Conservation (phyloP, 805 yeast species). For the Kuraishia ogatae region DNA sequence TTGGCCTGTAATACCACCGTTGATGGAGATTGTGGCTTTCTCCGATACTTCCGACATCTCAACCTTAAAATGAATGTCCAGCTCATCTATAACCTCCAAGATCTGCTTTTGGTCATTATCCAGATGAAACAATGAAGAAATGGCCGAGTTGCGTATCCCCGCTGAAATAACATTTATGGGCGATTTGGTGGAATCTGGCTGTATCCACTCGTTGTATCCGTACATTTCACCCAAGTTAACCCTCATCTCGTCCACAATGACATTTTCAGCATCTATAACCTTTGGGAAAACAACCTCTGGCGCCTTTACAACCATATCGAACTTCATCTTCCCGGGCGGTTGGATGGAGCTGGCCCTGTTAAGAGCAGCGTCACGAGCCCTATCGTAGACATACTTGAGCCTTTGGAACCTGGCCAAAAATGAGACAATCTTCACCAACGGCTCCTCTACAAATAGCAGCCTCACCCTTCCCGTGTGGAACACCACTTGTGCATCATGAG, state of each 20-base stretch:
- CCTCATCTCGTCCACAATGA: slow-evolving; percentile 51
- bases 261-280: slow-evolving; percentile 29
- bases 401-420: slow-evolving; percentile 67
- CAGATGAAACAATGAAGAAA: slow-evolving; percentile 54
- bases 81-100: slow-evolving; percentile 55
- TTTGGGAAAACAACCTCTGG: slow-evolving; percentile 81
- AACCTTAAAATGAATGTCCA: slow-evolving; percentile 54
- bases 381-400: slow-evolving; percentile 86
- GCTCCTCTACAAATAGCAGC: slow-evolving; percentile 73
- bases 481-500: slow-evolving; percentile 47
- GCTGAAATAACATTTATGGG: slow-evolving; percentile 47
- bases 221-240: slow-evolving; percentile 78
- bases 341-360: slow-evolving; percentile 62
- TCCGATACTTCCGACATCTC: slow-evolving; percentile 37
- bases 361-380: slow-evolving; percentile 82
- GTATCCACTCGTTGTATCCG: slow-evolving; percentile 51
- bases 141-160: slow-evolving; percentile 63
- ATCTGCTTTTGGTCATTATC: slow-evolving; percentile 35
- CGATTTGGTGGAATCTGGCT: slow-evolving; percentile 15
- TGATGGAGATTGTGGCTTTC: slow-evolving; percentile 40
- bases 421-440: slow-evolving; percentile 57
- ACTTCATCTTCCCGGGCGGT: slow-evolving; percentile 50
- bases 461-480: slow-evolving; percentile 70
- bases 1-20: slow-evolving; percentile 55
- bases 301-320: slow-evolving; percentile 66